Evolutionary conservation across 345 rosid species (phyloP), one percentile per base, ranked within the genome.

Genomic region (Eucalyptus rudis): DNA sequence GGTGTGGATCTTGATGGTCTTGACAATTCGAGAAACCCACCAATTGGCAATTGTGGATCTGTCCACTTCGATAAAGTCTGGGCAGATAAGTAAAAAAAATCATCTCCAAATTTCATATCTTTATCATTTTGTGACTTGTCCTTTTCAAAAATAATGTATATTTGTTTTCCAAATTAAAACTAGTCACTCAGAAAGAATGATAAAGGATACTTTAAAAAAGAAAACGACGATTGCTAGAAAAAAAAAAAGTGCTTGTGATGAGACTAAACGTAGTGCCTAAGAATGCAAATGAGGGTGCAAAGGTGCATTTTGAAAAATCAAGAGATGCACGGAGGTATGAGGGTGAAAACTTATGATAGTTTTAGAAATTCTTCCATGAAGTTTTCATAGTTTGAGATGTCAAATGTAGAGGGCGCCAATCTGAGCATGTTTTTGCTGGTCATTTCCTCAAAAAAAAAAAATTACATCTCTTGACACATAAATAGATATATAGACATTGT

Each of bases 131-230:
- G 14, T 44, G 4, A 36, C 83, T 36, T 76, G 83, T 76, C 83
- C 4, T 10, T 76, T 36, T 76, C 14, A 6, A 19, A 36, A 36
- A 71, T 10, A 1, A 1, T 36, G 36, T 0, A 64, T n/a, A n/a
- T 64, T 4, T 64, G 5, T 4, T 29, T 64, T 14, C 3, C 0
- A 0, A 1, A 64, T 64, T 17, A n/a, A 64, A 64, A 8, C 1
- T 16, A 64, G 7, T 19, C 45, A 10, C 27, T 36, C 1, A 0
- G 1, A 71, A 76, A 76, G 11, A 19, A 24, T 1, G 14, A 22
- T 36, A 6, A 13, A 20, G 15, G 14, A 5, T 76, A 40, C 83
- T 76, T 76, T 76, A 20, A 47, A 76, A 76, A 33, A 36, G 47
- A 36, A 10, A 76, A 76, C 7, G 5, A 36, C 3, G 4, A 10